Conservation (phyloP, 176 grass and related monocot genomes). For the Musa itinerans region DNA sequence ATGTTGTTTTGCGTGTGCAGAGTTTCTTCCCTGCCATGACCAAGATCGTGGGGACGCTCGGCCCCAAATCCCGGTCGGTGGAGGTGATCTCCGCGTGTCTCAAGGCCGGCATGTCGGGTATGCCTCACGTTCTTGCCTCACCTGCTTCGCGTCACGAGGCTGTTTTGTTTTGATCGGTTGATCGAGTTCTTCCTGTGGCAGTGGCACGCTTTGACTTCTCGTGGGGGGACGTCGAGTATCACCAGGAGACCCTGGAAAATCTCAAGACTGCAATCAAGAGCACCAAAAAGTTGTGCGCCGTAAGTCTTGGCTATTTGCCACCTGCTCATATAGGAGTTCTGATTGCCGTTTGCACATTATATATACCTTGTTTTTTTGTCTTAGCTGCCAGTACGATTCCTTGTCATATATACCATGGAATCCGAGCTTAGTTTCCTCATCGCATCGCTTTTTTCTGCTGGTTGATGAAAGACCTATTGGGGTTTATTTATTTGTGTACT, state of each 20-base stretch:
- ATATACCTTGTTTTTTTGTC: neutral
- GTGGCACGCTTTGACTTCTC: constrained; percentile 99
- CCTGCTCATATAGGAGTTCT: neutral
- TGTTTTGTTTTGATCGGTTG: neutral
- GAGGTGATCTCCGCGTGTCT: constrained; percentile 91
- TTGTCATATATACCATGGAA: neutral
- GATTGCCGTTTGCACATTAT: neutral
- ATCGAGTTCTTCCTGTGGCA: constrained; percentile 23
- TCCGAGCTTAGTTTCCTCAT: neutral
- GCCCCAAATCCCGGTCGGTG: constrained; percentile 81
- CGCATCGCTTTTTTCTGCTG: neutral
- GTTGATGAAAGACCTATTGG: no score
- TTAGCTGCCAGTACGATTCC: neutral
- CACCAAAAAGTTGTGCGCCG: constrained; percentile 92
- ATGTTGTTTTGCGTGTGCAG: constrained; percentile 22
- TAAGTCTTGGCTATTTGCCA: constrained; percentile 17
- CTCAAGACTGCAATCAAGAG: constrained; percentile 82
- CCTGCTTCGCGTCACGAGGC: neutral
- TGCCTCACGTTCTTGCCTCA: neutral
- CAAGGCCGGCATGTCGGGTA: constrained; percentile 99
- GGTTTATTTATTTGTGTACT: no score
- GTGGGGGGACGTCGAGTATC: constrained; percentile 75
- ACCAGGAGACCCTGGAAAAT: constrained; percentile 93
- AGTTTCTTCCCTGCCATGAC: constrained; percentile 98
- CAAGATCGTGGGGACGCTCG: constrained; percentile 96